Conservation (phyloP, 2,329 filamentous ascomycete species). For the Fusarium buxicola region DNA sequence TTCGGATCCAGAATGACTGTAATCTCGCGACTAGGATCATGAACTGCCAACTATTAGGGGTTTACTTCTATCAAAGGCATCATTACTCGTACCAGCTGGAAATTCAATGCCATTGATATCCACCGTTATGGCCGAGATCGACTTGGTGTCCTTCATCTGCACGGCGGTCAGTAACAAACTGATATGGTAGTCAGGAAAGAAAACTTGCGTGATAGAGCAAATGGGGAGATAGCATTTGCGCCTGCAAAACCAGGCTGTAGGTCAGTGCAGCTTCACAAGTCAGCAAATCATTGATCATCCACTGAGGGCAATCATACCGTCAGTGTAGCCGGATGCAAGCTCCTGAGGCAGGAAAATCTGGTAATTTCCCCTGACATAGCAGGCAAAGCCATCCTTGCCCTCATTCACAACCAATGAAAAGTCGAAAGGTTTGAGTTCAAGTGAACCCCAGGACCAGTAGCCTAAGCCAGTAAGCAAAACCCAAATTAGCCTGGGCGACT, state of each 20-base stretch:
- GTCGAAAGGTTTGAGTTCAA: conserved; percentile 5
- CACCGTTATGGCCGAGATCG: not conserved
- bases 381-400: conserved; percentile 12
- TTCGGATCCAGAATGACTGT: conserved; percentile 13
- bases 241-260: not conserved
- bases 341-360: conserved; percentile 19
- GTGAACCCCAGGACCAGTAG: conserved; percentile 18
- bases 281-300: not conserved
- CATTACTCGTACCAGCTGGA: not conserved
- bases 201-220: not conserved
- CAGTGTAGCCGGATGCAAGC: conserved; percentile 15
- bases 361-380: conserved; percentile 18
- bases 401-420: conserved; percentile 17
- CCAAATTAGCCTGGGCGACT: too few relatives aligned
- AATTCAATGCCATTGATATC: conserved; percentile 3
- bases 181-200: not conserved
- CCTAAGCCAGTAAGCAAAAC: not conserved
- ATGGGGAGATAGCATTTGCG: conserved; percentile 2
- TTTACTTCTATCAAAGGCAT: not conserved
- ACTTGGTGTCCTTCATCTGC: conserved; percentile 3
- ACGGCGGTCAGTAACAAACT: not conserved
- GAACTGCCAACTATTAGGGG: not conserved
- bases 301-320: not conserved
- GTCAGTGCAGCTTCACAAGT: not conserved
- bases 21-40: conserved; percentile 5